Base-by-base conservation (phyloP, 2,329 filamentous ascomycete species). In the Zymoseptoria brevis region DNA sequence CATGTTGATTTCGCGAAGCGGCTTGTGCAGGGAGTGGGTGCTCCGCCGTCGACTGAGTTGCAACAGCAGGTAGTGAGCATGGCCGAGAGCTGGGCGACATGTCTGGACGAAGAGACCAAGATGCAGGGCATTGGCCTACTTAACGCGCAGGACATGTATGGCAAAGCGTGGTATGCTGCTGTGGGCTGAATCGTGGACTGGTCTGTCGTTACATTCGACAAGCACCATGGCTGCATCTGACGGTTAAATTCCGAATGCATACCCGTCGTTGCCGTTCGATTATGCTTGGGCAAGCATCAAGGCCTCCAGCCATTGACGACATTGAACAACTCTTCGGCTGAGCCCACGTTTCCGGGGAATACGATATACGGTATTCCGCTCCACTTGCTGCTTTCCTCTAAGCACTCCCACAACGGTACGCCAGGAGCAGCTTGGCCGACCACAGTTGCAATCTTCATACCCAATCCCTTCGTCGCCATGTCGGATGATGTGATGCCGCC, bases 401-500 rank as follows among this genome's bases (percentile, higher is more conserved):
- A 76, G 58, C 82, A 85, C 53, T 79, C 72, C 83, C 83, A 86
- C 0, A 85, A 72, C 0, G 83, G 82, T 8, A 85, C 80, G 1
- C 82, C 82, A 0, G 81, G 75, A 0, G 81, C 80, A 0, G 82
- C 82, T 62, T 85, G 82, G 0, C 83, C 82, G 0, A 83, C 72
- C 48, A 85, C 77, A 61, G 73, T 76, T 4, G 82, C 82, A 26
- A 77, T 73, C 67, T 80, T 80, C 71, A 85, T 79, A 16, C 72
- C 73, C 11, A 86, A 64, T 0, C 80, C 81, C 56, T 84, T 83
- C 0, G 80, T 83, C 0, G 82, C 82, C 65, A 80, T 80, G 55
- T 85, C 82, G 0, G 80, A 83, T 0, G 79, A 81, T 0, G 83
- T 85, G 50, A 85, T 85, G 8, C 82, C 82, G 0, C 83, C 82